Evolutionary conservation across 768 basidiomycete genomes (phyloP), one percentile per base, ranked within the genome.

Genomic region (Suillus variegatus): DNA sequence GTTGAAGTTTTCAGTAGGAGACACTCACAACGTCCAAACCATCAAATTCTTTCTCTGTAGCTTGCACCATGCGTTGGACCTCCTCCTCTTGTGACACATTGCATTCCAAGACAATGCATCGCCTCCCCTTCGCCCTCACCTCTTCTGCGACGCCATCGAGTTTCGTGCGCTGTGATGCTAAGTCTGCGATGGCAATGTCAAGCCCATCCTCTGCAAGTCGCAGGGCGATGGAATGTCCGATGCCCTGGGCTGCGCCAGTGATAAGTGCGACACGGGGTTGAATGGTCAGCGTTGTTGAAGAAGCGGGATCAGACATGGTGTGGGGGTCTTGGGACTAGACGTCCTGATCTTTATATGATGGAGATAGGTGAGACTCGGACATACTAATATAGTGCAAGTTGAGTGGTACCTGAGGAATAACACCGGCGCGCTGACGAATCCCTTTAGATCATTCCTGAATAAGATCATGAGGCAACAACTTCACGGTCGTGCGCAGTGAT

Each of bases 201-300:
- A 73, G 75, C 4, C 78, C 77, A 56, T 79, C 77, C 1, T 72
- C 66, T 6, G 78, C 78, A 6, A 79, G 70, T 4, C 71, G 67
- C 6, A 78, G 70, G 0, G 76, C 76, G 20, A 77, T 74, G 2
- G 69, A 70, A 20, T 65, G 63, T n/a, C 78, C 78, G 16, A 79
- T 77, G 35, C 77, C 78, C 66, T 73, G 68, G n/a, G 79, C 77
- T 13, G 72, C 74, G 36, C 76, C 78, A 3, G 78, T 79, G 22
- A 79, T 70, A 20, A 74, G 55, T 22, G 75, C 76, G 12, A 63
- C 38, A 18, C 46, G 62, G 13, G 36, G 54, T 6, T 16, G 28
- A 20, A 22, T 25, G 54, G 36, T 56, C 62, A 8, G 52, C 28
- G 28, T 28, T 55, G 32, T 35, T 55, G 54, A 36, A 13, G 54